These are phyloP conservation scores for Canna indica DNA, from an alignment of 176 grass and related monocot species.

Conservation along the genomic window DNA sequence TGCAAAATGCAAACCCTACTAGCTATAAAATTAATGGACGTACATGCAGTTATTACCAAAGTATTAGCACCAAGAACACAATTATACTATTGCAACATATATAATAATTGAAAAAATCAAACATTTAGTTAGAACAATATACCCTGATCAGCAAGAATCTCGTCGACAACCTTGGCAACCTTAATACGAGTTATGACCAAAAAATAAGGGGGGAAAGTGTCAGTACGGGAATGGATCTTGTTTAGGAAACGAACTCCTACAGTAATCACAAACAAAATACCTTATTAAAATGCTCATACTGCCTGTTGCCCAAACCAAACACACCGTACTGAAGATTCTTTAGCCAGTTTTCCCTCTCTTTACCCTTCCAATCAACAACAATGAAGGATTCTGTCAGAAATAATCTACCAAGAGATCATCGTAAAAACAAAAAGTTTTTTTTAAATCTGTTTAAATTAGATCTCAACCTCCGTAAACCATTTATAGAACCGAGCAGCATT, in stretches of 20 bases:
- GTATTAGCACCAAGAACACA: not conserved
- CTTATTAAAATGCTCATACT: constrained; percentile 99
- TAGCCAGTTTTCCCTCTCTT: constrained; percentile 57
- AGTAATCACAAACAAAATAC: constrained; percentile 18
- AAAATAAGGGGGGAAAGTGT: not conserved
- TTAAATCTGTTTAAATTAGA: not conserved
- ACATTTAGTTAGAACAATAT: constrained; percentile 5
- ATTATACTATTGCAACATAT: not conserved
- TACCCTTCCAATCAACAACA: constrained; percentile 34
- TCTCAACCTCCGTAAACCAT: constrained; percentile 81
- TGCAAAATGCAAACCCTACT: too few relatives aligned
- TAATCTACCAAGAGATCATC: not conserved
- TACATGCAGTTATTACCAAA: too few relatives aligned
- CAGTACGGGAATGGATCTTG: not conserved
- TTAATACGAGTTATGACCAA: constrained; percentile 19
- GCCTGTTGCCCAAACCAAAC: constrained; percentile 84
- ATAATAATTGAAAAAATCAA: not conserved
- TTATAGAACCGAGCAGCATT: constrained; percentile 91
- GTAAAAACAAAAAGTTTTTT: not conserved
- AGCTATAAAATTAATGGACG: too few relatives aligned
- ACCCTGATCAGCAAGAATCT: constrained; percentile 73
- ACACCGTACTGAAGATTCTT: constrained; percentile 58
- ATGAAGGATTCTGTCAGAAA: constrained; percentile 6
- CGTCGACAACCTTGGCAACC: constrained; percentile 78
- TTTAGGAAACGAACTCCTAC: not conserved